Base-by-base conservation (phyloP, 305 asterid genomes). In the Plantago coronopus region DNA sequence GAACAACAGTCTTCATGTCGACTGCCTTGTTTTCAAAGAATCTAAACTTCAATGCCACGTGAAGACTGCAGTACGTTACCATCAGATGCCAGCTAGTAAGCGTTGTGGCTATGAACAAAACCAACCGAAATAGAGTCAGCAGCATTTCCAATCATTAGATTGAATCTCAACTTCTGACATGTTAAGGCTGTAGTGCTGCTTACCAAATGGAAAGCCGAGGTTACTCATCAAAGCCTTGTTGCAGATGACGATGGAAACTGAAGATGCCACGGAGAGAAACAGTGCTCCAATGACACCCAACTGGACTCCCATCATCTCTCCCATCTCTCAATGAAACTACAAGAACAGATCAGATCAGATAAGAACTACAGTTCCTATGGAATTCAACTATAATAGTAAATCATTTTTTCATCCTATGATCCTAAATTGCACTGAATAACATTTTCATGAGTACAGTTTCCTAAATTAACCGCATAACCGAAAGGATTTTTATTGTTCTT, bases 191-290 rank as follows among this genome's bases (percentile, higher is more conserved):
- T 21, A 50, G 27, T 25, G 34, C 13, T 67, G 27, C 55, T 64
- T 80, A 90, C 96, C 97, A 69, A 90, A 90, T 25, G 79, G 86
- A 68, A 90, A 90, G 19, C 95, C 97, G 71, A 90, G 97, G 81
- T 90, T 87, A 63, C 87, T 87, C 97, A 90, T 90, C 76, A 90
- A 69, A 59, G 97, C 97, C 67, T 90, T 90, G 82, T 90, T 90
- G 82, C 95, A 89, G 68, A 90, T 85, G 63, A 90, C 97, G 64
- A 90, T 90, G 57, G 97, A 90, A 3, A 90, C 97, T 1, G 97
- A 90, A 18, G 97, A 90, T 48, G 97, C 97, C 69, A 90, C 97
- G 0, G 96, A 87, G 10, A 90, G 91, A 63, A 87, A 81, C 51
- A 90, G 54, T 46, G 97, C 97, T 16, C 97, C 91, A 4, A 90